Percentiles rank a stretch among this genome's conserved stretches.
Conservation (phyloP, 306 rosid genomes). For the Pyrus pyrifolia region DNA sequence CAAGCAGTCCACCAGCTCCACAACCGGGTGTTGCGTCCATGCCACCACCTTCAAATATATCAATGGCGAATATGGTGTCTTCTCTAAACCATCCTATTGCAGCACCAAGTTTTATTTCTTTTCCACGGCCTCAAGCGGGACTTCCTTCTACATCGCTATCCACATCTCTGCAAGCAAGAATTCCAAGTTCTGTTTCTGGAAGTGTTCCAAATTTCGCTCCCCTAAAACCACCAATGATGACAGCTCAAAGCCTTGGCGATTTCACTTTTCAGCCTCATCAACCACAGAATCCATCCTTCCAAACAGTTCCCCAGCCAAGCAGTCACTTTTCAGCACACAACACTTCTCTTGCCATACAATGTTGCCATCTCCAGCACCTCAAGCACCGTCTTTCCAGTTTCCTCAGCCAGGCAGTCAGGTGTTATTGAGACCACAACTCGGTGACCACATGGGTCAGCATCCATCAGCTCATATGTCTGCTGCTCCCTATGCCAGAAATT, state of each 20-base stretch:
- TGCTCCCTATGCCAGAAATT: slow-evolving; percentile 40
- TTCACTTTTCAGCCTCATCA: slow-evolving; percentile 60
- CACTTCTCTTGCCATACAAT: slow-evolving; percentile 11
- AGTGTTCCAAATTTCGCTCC: slow-evolving; percentile 26
- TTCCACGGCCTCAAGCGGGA: too few relatives aligned
- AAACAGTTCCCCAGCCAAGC: slow-evolving; percentile 34
- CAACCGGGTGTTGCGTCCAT: too few relatives aligned
- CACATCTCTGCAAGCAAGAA: too few relatives aligned
- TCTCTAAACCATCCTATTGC: too few relatives aligned
- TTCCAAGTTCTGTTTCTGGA: slow-evolving; percentile 37
- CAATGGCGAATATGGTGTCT: too few relatives aligned
- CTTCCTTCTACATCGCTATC: too few relatives aligned
- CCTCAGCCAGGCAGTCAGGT: slow-evolving; percentile 43
- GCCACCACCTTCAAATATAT: too few relatives aligned
- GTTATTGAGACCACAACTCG: slow-evolving; percentile 44
- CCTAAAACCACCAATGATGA: slow-evolving; percentile 29
- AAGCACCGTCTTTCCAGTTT: slow-evolving; percentile 37
- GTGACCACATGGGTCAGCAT: slow-evolving; percentile 39
- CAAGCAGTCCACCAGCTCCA: too few relatives aligned
- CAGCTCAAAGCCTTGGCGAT: slow-evolving; percentile 45
- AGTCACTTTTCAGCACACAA: slow-evolving; percentile 33
- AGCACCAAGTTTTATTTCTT: too few relatives aligned
- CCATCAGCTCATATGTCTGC: slow-evolving; percentile 26
- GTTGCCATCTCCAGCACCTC: slow-evolving; percentile 37
- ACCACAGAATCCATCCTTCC: slow-evolving; percentile 43